Evolutionary conservation across 2,329 filamentous ascomycete genomes (phyloP).

Genomic region (Diaporthe caulivora): DNA sequence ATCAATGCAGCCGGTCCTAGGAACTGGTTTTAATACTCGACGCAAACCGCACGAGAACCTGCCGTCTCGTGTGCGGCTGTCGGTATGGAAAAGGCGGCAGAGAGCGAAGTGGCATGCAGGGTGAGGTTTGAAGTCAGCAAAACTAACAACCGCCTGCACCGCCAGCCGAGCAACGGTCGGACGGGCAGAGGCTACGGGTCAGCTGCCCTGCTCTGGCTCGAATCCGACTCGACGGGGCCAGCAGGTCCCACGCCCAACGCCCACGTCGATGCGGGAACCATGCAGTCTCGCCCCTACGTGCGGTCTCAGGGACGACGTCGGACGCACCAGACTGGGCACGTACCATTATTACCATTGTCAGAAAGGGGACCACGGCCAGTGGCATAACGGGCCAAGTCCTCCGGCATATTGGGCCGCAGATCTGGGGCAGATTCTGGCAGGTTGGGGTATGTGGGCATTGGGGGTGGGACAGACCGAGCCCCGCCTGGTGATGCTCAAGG

Average conservation of each 20-base stretch:
- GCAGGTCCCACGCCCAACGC: neutral
- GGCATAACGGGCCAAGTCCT: slow-evolving; percentile 17
- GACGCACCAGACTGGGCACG: neutral
- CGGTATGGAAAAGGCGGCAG: slow-evolving; percentile 25
- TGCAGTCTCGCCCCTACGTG: neutral
- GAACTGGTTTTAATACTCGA: slow-evolving; percentile 2
- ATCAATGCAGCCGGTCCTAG: slow-evolving; percentile 15
- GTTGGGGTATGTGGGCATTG: slow-evolving; percentile 13
- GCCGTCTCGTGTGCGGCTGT: slow-evolving; percentile 12
- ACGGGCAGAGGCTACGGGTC: slow-evolving; percentile 8
- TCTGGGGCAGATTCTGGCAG: neutral
- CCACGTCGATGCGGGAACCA: neutral
- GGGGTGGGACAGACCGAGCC: neutral
- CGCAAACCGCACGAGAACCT: slow-evolving; percentile 3
- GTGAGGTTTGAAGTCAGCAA: slow-evolving; percentile 1
- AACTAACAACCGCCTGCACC: neutral
- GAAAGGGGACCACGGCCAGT: neutral
- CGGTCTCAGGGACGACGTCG: slow-evolving; percentile 23
- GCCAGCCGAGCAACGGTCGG: neutral
- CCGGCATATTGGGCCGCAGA: neutral
- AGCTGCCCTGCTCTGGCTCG: slow-evolving; percentile 7
- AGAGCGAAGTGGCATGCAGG: neutral
- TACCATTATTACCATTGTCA: neutral
- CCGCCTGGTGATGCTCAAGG: slow-evolving; percentile 23
- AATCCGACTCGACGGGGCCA: neutral